Conservation (phyloP, 2,329 filamentous ascomycete species). For the Huntiella bhutanensis region DNA sequence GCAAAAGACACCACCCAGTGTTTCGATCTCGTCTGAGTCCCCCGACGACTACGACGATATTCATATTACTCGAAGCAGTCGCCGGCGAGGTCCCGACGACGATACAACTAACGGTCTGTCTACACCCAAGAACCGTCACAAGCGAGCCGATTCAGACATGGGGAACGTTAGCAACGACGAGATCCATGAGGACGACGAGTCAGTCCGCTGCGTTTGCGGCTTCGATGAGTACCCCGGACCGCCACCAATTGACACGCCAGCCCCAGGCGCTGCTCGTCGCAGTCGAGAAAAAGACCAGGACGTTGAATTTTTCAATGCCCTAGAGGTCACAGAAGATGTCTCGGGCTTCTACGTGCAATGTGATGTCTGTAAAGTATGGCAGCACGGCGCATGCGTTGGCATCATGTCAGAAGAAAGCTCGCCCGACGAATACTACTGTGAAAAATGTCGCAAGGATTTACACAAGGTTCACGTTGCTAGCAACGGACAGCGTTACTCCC, state of each 20-base stretch:
- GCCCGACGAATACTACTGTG: slow-evolving; percentile 95
- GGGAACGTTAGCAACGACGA: slow-evolving; percentile 45
- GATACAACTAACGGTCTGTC: slow-evolving; percentile 19
- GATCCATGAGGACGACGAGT: slow-evolving; percentile 73
- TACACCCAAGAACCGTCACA: slow-evolving; percentile 12
- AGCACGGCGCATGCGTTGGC: slow-evolving; percentile 92
- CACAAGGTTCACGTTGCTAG: slow-evolving; percentile 65
- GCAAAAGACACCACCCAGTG: slow-evolving; percentile 57
- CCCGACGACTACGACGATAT: slow-evolving; percentile 50
- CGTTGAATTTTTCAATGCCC: slow-evolving; percentile 35
- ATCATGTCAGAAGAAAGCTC: slow-evolving; percentile 87
- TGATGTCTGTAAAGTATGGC: slow-evolving; percentile 95
- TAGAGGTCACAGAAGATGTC: slow-evolving; percentile 60
- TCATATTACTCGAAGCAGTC: slow-evolving; percentile 54
- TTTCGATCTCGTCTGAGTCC: slow-evolving; percentile 51
- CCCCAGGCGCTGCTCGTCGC: slow-evolving; percentile 27
- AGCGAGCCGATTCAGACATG: slow-evolving; percentile 30
- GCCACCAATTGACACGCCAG: slow-evolving; percentile 33
- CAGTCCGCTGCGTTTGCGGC: slow-evolving; percentile 88
- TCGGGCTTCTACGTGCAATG: slow-evolving; percentile 96
- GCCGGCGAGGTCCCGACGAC: slow-evolving; percentile 55
- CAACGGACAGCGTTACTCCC: slow-evolving; percentile 57
- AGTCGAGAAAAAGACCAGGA: slow-evolving; percentile 32
- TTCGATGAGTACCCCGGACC: slow-evolving; percentile 87
- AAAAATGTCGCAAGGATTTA: slow-evolving; percentile 78